phyloP scores from a whole-genome alignment of 2,329 filamentous ascomycete species.

The Alternaria sp. region DNA sequence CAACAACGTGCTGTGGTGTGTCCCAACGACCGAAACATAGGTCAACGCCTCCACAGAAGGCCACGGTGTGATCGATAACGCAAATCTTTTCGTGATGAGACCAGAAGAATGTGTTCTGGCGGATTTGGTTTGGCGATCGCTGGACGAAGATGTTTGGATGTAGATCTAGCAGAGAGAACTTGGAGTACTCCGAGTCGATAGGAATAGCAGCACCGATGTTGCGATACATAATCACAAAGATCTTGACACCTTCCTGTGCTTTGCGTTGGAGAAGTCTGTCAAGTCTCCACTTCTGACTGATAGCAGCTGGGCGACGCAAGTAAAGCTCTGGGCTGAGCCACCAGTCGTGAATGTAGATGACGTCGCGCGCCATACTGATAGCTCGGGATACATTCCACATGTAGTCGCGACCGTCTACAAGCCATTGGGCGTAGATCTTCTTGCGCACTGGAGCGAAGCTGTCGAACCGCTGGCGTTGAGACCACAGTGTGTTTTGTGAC shows the following conservation, averaged over 20 bases:
- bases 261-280: constrained; percentile 93
- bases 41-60: constrained; percentile 94
- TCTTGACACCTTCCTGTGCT: constrained; percentile 92
- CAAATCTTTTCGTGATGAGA: constrained; percentile 99
- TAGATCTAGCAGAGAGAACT: constrained; percentile 91
- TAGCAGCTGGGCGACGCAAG: constrained; percentile 88
- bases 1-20: constrained; percentile 87
- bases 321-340: constrained; percentile 97
- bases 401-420: constrained; percentile 95
- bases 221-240: constrained; percentile 96
- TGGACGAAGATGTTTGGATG: constrained; percentile 97
- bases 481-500: constrained; percentile 82
- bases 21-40: constrained; percentile 98
- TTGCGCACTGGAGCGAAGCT: constrained; percentile 91
- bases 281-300: constrained; percentile 97
- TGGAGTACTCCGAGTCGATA: constrained; percentile 98
- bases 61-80: constrained; percentile 92
- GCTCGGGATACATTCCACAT: constrained; percentile 99
- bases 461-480: constrained; percentile 81
- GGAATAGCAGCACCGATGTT: constrained; percentile 97
- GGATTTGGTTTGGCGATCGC: constrained; percentile 94
- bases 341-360: constrained; percentile 99
- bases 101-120: constrained; percentile 99
- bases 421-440: constrained; percentile 90
- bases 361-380: constrained; percentile 95